phyloP scores from a whole-genome alignment of 75 land plant species.

The Sequoia sempervirens region DNA sequence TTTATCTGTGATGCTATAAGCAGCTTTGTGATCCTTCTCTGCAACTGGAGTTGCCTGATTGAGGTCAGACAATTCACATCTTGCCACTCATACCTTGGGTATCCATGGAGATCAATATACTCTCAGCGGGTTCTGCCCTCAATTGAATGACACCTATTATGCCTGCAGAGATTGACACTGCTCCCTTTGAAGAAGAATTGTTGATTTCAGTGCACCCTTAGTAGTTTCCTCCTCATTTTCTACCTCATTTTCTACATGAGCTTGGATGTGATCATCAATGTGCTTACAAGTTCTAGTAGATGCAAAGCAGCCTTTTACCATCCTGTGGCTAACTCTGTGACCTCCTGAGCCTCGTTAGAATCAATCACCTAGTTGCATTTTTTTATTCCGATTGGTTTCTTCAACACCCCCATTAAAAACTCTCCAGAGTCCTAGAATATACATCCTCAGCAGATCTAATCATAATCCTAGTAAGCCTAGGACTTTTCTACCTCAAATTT shows the following conservation, averaged over 20 bases:
- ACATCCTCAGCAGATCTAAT: background rate
- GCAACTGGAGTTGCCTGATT: background rate
- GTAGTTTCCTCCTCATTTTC: too few species aligned
- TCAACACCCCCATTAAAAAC: background rate
- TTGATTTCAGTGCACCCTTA: background rate
- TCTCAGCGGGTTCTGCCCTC: background rate
- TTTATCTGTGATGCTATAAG: background rate
- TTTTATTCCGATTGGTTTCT: conserved; percentile 13
- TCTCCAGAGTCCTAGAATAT: background rate
- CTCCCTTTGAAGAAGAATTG: background rate
- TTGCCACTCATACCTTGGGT: background rate
- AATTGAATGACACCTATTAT: conserved; percentile 37
- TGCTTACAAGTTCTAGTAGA: background rate
- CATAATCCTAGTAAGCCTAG: background rate
- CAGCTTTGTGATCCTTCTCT: background rate
- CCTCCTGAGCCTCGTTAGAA: conserved; percentile 32
- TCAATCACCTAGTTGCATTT: conserved; percentile 32
- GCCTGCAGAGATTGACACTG: conserved; percentile 12
- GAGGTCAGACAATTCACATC: background rate
- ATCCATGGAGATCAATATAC: background rate
- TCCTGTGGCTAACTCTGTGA: conserved; percentile 36
- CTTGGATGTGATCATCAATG: background rate
- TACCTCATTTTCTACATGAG: background rate
- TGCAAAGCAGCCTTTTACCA: conserved; percentile 32
- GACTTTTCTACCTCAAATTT: background rate